phyloP scores from a whole-genome alignment of 164 flowering plant species.

The Vitis riparia region DNA sequence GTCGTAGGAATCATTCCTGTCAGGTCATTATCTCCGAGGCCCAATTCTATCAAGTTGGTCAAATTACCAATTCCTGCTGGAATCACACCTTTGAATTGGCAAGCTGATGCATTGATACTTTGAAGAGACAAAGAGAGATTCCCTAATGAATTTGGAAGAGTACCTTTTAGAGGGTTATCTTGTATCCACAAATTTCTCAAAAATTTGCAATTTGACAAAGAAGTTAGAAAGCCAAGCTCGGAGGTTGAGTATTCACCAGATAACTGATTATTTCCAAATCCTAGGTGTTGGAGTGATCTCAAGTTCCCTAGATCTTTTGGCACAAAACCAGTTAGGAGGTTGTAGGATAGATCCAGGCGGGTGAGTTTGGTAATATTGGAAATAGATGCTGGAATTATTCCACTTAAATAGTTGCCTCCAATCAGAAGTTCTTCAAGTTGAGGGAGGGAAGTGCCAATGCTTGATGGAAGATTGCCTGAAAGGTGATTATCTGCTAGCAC shows the following conservation, averaged over 20 bases:
- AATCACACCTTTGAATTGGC: constrained; percentile 24
- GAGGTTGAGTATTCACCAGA: constrained; percentile 10
- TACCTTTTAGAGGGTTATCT: constrained; percentile 18
- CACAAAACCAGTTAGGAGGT: constrained; percentile 28
- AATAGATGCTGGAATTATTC: constrained; percentile 26
- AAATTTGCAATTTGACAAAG: constrained; percentile 22
- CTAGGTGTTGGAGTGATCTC: constrained; percentile 9
- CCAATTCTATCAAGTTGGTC: constrained; percentile 15
- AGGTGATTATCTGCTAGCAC: background rate
- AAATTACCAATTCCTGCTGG: constrained; percentile 35
- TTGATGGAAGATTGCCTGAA: constrained; percentile 20
- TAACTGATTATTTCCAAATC: constrained; percentile 13
- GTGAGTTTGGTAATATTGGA: constrained; percentile 29
- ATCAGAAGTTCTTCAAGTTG: constrained; percentile 7
- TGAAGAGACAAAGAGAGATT: constrained; percentile 31
- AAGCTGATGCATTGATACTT: background rate
- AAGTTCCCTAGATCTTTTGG: constrained; percentile 26
- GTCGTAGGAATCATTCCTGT: constrained; percentile 25
- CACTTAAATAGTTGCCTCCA: constrained; percentile 12
- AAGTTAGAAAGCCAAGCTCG: constrained; percentile 20
- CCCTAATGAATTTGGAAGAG: constrained; percentile 34
- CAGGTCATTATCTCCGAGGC: constrained; percentile 18
- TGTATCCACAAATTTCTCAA: constrained; percentile 13
- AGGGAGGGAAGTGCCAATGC: constrained; percentile 7
- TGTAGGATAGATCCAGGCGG: constrained; percentile 5